A percentile compares a stretch with the other conserved stretches of the same genome.
Conservation (phyloP, 768 basidiomycete genomes). For the Trametes cingulata region DNA sequence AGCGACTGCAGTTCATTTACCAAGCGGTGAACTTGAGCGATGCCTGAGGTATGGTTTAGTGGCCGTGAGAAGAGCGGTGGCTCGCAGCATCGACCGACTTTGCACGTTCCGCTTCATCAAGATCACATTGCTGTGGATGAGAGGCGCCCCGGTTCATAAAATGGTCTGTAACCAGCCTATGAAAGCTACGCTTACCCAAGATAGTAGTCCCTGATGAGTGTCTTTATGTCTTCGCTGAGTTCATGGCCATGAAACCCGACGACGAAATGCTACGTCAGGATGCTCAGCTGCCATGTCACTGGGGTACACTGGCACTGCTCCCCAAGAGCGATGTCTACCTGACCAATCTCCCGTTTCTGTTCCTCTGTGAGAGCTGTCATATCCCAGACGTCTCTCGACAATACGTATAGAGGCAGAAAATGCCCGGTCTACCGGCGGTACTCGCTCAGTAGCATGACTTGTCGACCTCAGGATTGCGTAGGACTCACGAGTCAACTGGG, state of each 20-base stretch:
- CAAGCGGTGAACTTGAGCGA: constrained; percentile 50
- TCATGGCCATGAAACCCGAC: constrained; percentile 66
- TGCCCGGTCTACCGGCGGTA: too few species aligned
- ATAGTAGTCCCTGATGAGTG: constrained; percentile 61
- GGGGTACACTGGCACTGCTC: background rate
- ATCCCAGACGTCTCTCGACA: background rate
- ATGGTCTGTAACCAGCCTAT: background rate
- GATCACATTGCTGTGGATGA: constrained; percentile 49
- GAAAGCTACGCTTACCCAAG: constrained; percentile 44
- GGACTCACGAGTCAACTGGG: background rate
- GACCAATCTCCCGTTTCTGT: constrained; percentile 32
- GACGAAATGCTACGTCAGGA: constrained; percentile 58
- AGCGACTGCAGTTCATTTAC: constrained; percentile 52
- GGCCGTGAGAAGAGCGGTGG: background rate
- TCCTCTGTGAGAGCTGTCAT: constrained; percentile 25
- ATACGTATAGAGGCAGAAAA: background rate
- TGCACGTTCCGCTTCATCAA: constrained; percentile 68
- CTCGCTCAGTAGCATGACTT: too few species aligned
- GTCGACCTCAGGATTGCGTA: background rate
- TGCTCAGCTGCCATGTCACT: background rate
- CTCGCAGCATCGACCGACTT: constrained; percentile 36
- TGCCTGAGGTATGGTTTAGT: constrained; percentile 37
- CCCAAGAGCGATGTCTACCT: constrained; percentile 17
- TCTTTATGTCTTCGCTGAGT: constrained; percentile 50
- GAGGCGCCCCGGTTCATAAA: background rate